A percentile compares a stretch with the other conserved stretches of the same genome.
These are phyloP conservation scores for Tuber melanosporum DNA, from an alignment of 495 filamentous ascomycete species.

Conservation along the genomic window DNA sequence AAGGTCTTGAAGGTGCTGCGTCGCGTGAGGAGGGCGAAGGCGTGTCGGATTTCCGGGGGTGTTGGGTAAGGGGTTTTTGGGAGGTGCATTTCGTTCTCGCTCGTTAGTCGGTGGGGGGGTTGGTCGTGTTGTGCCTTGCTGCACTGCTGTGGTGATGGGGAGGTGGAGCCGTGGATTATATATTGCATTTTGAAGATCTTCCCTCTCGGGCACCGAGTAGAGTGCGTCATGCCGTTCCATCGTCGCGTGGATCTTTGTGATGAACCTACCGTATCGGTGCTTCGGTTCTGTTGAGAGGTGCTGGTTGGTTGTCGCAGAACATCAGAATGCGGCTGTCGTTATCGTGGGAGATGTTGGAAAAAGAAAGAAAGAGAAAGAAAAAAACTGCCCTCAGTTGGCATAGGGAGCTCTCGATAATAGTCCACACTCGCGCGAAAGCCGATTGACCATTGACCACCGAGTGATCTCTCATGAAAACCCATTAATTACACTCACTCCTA, in stretches of 20 bases:
- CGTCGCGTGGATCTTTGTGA: not conserved
- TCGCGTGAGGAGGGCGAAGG: not conserved
- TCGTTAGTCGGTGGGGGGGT: not conserved
- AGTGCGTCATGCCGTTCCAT: not conserved
- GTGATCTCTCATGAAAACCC: not conserved
- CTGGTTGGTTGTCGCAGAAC: not conserved
- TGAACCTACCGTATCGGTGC: not conserved
- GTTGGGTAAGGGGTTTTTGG: slow-evolving; percentile 2
- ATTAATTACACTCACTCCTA: not conserved
- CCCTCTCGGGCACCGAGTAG: not conserved
- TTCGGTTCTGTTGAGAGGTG: no score
- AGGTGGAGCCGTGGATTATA: not conserved
- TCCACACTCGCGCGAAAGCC: not conserved
- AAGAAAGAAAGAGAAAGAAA: not conserved
- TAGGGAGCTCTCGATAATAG: not conserved
- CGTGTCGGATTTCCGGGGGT: not conserved
- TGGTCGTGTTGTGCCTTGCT: not conserved
- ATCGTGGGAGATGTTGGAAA: not conserved
- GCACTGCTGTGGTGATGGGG: not conserved
- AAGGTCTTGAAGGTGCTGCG: not conserved
- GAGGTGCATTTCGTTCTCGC: not conserved
- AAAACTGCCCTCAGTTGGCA: not conserved
- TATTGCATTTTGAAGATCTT: not conserved
- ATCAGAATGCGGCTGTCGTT: not conserved
- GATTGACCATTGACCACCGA: not conserved